phyloP scores from a whole-genome alignment of 2,329 filamentous ascomycete genomes.

The Hymenoscyphus fraxineus region DNA sequence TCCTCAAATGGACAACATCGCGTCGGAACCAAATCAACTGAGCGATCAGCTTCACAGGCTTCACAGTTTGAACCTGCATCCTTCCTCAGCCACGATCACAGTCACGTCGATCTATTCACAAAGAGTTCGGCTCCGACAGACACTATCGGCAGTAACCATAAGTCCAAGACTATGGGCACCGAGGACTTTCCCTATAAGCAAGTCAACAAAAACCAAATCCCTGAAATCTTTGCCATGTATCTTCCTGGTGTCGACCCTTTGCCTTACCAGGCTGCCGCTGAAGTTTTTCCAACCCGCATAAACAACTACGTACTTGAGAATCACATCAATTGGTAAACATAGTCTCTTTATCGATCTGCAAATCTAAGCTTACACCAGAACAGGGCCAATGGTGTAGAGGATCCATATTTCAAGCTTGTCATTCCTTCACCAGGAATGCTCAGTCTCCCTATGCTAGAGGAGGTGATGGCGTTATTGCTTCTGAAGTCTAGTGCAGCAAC shows the following conservation, averaged over 20 bases:
- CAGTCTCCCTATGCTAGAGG: background rate
- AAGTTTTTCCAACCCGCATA: constrained; percentile 8
- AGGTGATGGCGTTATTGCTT: background rate
- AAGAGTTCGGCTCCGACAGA: background rate
- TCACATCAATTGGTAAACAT: constrained; percentile 11
- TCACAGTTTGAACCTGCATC: background rate
- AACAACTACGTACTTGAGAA: constrained; percentile 12
- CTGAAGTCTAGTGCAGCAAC: background rate
- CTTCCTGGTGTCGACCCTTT: constrained; percentile 5
- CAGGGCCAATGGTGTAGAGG: constrained; percentile 6
- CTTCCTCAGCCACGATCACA: background rate
- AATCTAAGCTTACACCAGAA: background rate
- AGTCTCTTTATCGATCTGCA: background rate
- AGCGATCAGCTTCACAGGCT: background rate
- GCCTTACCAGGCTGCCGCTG: constrained; percentile 7
- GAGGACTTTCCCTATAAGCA: background rate
- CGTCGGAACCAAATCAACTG: background rate
- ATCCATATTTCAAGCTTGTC: constrained; percentile 8
- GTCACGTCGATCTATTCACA: too few relatives aligned
- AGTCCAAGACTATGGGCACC: background rate
- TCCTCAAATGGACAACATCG: background rate
- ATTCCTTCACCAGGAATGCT: constrained; percentile 13
- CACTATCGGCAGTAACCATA: background rate
- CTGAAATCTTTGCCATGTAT: background rate
- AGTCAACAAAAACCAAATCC: constrained; percentile 4